A percentile compares a stretch with the other conserved stretches of the same genome.
phyloP scores from a whole-genome alignment of 768 basidiomycete genomes.

The Amanita phalloides region DNA sequence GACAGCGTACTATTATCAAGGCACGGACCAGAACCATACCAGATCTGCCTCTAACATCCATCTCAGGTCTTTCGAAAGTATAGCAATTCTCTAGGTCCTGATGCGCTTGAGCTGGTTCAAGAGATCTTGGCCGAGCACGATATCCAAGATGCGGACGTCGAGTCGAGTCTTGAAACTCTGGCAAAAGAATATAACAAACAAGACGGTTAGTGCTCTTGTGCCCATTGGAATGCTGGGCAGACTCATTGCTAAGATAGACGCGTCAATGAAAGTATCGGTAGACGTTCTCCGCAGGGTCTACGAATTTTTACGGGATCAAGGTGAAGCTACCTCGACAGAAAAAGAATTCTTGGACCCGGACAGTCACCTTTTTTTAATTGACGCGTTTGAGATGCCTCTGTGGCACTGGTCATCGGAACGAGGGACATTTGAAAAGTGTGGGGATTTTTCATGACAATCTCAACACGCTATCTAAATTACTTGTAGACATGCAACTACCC shows the following conservation, averaged over 20 bases:
- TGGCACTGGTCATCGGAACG: conserved; percentile 87
- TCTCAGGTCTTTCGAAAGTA: conserved; percentile 76
- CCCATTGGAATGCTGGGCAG: background rate
- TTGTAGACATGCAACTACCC: conserved; percentile 38
- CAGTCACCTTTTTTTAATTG: conserved; percentile 70
- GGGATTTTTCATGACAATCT: background rate
- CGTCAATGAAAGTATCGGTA: conserved; percentile 72
- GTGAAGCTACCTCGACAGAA: conserved; percentile 34
- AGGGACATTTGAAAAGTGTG: conserved; percentile 82
- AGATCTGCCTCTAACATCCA: background rate
- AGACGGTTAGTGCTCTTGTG: conserved; percentile 43
- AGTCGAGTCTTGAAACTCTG: conserved; percentile 67
- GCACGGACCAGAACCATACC: conserved; percentile 12
- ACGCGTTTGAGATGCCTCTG: conserved; percentile 93
- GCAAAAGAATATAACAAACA: conserved; percentile 86
- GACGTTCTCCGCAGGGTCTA: conserved; percentile 63
- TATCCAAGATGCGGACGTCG: conserved; percentile 58
- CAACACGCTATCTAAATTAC: background rate
- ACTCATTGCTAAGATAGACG: conserved; percentile 34
- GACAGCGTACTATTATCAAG: conserved; percentile 40
- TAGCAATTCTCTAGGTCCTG: conserved; percentile 78
- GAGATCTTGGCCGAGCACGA: conserved; percentile 61
- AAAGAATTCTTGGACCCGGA: conserved; percentile 69
- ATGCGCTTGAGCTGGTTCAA: conserved; percentile 63
- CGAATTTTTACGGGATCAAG: conserved; percentile 60